Evolutionary conservation across 345 rosid species (phyloP).

Genomic region (Citrus reticulata): DNA sequence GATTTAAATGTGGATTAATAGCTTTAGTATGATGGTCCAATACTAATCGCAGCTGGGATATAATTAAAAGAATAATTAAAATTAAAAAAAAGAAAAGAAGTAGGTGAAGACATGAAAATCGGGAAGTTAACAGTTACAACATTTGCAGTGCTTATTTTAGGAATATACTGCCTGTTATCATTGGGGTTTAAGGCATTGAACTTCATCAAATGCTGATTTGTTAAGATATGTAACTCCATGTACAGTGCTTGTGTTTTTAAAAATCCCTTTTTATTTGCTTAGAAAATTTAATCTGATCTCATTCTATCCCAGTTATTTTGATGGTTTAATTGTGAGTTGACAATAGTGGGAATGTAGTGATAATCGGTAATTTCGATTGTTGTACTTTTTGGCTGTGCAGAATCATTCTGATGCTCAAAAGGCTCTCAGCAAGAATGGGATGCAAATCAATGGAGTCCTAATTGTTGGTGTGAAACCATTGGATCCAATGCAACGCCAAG

Average conservation of each 20-base stretch:
- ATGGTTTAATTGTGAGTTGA: neutral
- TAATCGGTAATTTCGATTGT: neutral
- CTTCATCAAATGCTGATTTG: neutral
- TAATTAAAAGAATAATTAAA: too few species aligned
- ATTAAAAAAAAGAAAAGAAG: neutral
- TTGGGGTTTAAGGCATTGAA: neutral
- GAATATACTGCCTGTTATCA: neutral
- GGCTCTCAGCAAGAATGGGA: slow-evolving; percentile 83
- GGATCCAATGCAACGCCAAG: slow-evolving; percentile 76
- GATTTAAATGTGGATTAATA: neutral
- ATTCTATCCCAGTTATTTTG: neutral
- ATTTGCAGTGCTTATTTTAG: neutral
- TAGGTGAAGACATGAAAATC: neutral
- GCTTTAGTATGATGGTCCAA: neutral
- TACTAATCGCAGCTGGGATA: neutral
- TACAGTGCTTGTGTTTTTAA: neutral
- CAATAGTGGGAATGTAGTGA: neutral
- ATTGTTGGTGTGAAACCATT: slow-evolving; percentile 89
- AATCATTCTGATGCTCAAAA: slow-evolving; percentile 84
- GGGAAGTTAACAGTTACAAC: neutral
- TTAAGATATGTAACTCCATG: neutral
- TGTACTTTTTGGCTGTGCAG: slow-evolving; percentile 35
- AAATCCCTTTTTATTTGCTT: neutral
- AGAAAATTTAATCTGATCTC: slow-evolving; percentile 2
- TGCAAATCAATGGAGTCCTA: slow-evolving; percentile 77